Base-by-base conservation (phyloP, 208 protist species). In the Trypanosoma brucei region DNA sequence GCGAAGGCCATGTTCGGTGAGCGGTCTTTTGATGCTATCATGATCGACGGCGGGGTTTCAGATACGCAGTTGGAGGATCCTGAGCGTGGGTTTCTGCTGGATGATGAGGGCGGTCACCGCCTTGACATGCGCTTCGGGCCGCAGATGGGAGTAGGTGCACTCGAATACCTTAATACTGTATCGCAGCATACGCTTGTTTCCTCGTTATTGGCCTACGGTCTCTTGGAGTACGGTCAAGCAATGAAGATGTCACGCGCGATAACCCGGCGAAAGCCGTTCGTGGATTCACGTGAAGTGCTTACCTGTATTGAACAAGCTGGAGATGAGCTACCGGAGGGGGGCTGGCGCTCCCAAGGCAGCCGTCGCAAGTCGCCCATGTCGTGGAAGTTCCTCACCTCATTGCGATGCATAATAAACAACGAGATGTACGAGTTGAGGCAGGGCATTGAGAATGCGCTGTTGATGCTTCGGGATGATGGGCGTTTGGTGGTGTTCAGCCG, bases 81-180 rank as follows among this genome's bases (percentile, higher is more conserved):
- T 1, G 78, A 75, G 50, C 75, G 89, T 8, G 89, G 89, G 7
- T 93, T 95, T 77, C 30, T 83, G 31, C 67, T 93, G 30, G 59
- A 83, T 45, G 76, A 87, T 55, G 89, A 91, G 36, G 77, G 70
- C 53, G 70, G 79, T 44, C 86, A 93, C 53, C 35, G 52, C 30
- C 74, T 91, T 1, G 89, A 95, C 70, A 91, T 95, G 84, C 89
- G 89, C 34, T 95, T 92, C 68, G 76, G 84, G 5, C 62, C 46
- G 5, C 69, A 62, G 14, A 61, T 63, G 36, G 83, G 79, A 8
- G 31, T 86, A 8, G 60, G 62, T 39, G 83, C 89, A 3, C 72
- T 93, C 62, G 69, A 79, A 31, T 95, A 92, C 65, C 75, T 95
- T 48, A 95, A 93, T 67, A 89, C 68, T 1, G 81, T 87, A 4